Base-by-base conservation (phyloP, 495 filamentous ascomycete species). In the Aspergillus homomorphus region DNA sequence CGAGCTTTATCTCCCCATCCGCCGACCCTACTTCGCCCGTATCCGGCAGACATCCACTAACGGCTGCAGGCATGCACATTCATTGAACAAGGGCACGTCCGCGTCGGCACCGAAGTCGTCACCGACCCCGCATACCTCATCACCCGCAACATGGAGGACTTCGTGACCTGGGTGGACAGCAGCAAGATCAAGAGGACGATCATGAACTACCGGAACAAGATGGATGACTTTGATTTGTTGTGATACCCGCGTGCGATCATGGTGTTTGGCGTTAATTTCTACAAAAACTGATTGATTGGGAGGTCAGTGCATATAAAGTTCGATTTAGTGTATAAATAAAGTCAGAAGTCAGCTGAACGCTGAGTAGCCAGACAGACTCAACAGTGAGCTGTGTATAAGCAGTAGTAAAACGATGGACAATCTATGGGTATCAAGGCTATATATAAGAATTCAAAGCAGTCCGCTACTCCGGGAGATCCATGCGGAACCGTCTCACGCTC, bases 121-220 rank as follows among this genome's bases (percentile, higher is more conserved):
- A 93, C 86, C 16, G 94, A 98, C 72, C 85, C 92, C 10, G 73
- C 74, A 9, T 75, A 69, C 51, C 65, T 80, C 59, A 74, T 79
- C 33, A 79, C 75, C 30, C 80, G 87, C 58, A 90, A 86, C 64
- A 89, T 96, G 86, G 94, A 98, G 76, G 94, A 98, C 73, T 97
- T 93, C 58, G 88, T 98, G 22, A 98, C 94, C 4, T 98, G 94
- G 94, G 89, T 93, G 26, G 90, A 95, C 63, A 89, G 88, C 52
- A 92, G 89, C 70, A 97, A 96, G 89, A 96, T 98, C 76, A 96
- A 94, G 86, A 81, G 88, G 67, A 93, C 88, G 64, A 92, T 97
- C 56, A 83, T 96, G 84, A 87, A 86, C 68, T 98, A 98, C 69
- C 84, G 91, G 58, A 90, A 96, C 72, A 91, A 96, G 76, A 70